Evolutionary conservation across 495 filamentous ascomycete genomes (phyloP).

Genomic region (Hypomontagnella submonticulosa): DNA sequence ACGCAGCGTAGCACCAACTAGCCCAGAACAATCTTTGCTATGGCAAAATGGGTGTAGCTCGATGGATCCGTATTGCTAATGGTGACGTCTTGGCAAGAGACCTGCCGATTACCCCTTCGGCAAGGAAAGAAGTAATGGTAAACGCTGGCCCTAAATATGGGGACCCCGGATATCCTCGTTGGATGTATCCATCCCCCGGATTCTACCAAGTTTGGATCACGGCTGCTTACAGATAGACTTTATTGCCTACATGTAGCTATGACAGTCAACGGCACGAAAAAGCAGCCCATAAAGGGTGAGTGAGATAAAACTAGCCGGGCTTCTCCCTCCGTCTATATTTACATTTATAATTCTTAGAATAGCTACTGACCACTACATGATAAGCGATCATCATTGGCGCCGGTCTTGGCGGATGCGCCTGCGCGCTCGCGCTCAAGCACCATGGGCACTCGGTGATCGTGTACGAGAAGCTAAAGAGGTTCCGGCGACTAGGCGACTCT

Average conservation of each 20-base stretch:
- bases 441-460: slow-evolving; percentile 63
- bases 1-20: slow-evolving; percentile 18
- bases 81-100: slow-evolving; percentile 10
- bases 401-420: slow-evolving; percentile 66
- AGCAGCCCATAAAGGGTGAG: slow-evolving; percentile 43
- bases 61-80: slow-evolving; percentile 3
- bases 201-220: slow-evolving; percentile 3
- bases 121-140: neutral
- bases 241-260: slow-evolving; percentile 4
- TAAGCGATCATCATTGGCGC: slow-evolving; percentile 64
- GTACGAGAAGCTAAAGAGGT: slow-evolving; percentile 61
- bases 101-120: slow-evolving; percentile 19
- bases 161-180: neutral
- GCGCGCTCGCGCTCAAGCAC: slow-evolving; percentile 62
- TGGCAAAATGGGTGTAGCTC: slow-evolving; percentile 21
- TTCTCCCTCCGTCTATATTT: neutral
- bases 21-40: neutral
- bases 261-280: slow-evolving; percentile 24
- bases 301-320: neutral
- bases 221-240: neutral
- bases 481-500: slow-evolving; percentile 63
- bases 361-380: slow-evolving; percentile 13
- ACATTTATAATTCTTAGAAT: neutral
- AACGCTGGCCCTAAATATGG: slow-evolving; percentile 25
- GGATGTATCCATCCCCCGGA: slow-evolving; percentile 5